These are phyloP conservation scores for Protomyces lactucae-debilis DNA, from an alignment of 1,139 yeast genomes.

Conservation along the genomic window DNA sequence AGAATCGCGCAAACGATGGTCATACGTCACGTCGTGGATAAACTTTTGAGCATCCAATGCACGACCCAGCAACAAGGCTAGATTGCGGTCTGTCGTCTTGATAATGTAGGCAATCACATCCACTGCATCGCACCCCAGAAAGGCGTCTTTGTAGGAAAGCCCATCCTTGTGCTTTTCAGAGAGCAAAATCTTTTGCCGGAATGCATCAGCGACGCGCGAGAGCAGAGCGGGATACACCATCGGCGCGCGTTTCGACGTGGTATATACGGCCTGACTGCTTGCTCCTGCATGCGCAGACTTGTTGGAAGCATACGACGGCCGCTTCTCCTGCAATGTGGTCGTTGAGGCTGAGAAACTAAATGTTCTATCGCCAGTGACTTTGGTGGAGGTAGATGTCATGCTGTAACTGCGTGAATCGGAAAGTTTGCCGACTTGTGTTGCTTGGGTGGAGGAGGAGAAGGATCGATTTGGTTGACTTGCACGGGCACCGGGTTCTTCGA, in stretches of 20 bases:
- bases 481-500: not conserved
- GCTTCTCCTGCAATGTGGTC: conserved; percentile 6
- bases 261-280: conserved; percentile 20
- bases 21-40: conserved; percentile 93
- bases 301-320: conserved; percentile 9
- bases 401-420: conserved; percentile 5
- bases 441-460: conserved; percentile 13
- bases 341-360: conserved; percentile 13
- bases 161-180: conserved; percentile 89
- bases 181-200: conserved; percentile 63
- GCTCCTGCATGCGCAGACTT: conserved; percentile 15
- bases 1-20: conserved; percentile 85
- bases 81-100: conserved; percentile 82
- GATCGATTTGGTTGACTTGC: conserved; percentile 4
- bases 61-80: conserved; percentile 83
- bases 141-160: conserved; percentile 88
- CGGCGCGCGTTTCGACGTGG: conserved; percentile 41
- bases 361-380: conserved; percentile 11
- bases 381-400: conserved; percentile 19
- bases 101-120: conserved; percentile 79
- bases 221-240: conserved; percentile 81
- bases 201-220: conserved; percentile 76
- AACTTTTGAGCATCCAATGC: conserved; percentile 91
- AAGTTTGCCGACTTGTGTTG: conserved; percentile 3
- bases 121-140: conserved; percentile 91